Percentiles rank a stretch among this genome's conserved stretches.
Conservation (phyloP, 371 early-diverging fungal species). For the Mucor lusitanicus region DNA sequence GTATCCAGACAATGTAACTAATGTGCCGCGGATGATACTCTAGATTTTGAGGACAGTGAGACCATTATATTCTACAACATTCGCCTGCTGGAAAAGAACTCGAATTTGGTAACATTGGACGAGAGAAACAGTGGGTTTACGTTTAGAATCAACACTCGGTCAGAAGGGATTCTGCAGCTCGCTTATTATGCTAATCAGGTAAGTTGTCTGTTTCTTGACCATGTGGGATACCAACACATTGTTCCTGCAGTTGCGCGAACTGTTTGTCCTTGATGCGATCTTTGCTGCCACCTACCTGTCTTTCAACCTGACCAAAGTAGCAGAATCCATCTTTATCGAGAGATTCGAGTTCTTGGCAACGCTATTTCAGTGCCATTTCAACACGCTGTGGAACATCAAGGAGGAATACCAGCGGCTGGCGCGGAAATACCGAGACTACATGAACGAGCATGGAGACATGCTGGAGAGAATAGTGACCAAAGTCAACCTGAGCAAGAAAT, state of each 20-base stretch:
- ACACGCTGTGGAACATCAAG: conserved; percentile 18
- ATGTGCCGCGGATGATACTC: not conserved
- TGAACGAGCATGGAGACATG: not conserved
- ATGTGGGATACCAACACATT: not conserved
- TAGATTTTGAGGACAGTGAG: conserved; percentile 29
- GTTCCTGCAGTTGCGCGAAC: conserved; percentile 24
- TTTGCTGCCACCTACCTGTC: conserved; percentile 32
- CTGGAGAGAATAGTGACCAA: conserved; percentile 8
- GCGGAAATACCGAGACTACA: not conserved
- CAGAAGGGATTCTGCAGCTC: conserved; percentile 29
- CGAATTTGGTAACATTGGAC: conserved; percentile 26
- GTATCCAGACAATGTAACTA: not conserved
- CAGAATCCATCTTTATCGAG: conserved; percentile 14
- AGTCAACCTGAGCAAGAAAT: not conserved
- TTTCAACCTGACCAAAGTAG: conserved; percentile 10
- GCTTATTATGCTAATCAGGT: conserved; percentile 40
- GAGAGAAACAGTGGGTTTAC: conserved; percentile 12
- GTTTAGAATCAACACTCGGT: conserved; percentile 20
- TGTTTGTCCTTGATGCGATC: conserved; percentile 29
- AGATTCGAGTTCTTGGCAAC: conserved; percentile 30
- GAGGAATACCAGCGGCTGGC: conserved; percentile 10
- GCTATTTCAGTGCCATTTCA: conserved; percentile 23
- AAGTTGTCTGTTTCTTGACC: not conserved
- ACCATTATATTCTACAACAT: conserved; percentile 31
- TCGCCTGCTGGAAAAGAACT: conserved; percentile 23